Base-by-base conservation (phyloP, 768 basidiomycete species). In the Lactarius quietus region DNA sequence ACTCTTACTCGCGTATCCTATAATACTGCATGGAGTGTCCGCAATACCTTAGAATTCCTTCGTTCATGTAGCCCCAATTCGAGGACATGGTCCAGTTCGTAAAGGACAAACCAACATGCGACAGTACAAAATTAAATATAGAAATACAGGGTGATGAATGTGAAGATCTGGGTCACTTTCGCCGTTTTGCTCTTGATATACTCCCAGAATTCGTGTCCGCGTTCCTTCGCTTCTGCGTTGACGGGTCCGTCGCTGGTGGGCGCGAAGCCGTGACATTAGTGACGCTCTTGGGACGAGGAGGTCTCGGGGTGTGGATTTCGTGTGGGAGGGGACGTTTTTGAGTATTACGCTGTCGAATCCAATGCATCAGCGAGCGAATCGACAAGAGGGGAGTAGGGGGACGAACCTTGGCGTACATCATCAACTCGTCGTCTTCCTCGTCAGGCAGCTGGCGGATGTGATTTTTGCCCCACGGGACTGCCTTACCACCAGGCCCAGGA, bases 361-460 rank as follows among this genome's bases (percentile, higher is more conserved):
- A 45, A 12, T 6, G 62, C 48, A 28, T 63, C 45, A 65, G 41
- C n/a, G 12, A 67, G 20, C 15, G 69, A 51, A 29, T 15, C 17
- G 64, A 65, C 55, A 61, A 38, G 31, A 10, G 35, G 23, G 29
- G 28, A 12, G 2, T 23, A 52, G 5, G 23, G 38, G 31, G 52
- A 70, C 74, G 38, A 57, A 87, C 88, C 78, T 82, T 82, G n/a
- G 79, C 76, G 31, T 83, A 84, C 74, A 88, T 82, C 78, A 83
- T 79, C 35, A 88, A 72, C 69, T 87, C 85, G 67, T 89, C 86
- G 5, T 85, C 84, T 14, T 81, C 86, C 18, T 83, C 76, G 41
- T 76, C 74, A 39, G 66, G 62, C 28, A 61, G 31, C 45, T 59
- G 56, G 15, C 35, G 61, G 35, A 59, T 67, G 26, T 55, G 68